Evolutionary conservation across 352 stramenopile genomes (phyloP), one percentile per base, ranked within the genome.

Genomic region (Phytophthora fragariae): DNA sequence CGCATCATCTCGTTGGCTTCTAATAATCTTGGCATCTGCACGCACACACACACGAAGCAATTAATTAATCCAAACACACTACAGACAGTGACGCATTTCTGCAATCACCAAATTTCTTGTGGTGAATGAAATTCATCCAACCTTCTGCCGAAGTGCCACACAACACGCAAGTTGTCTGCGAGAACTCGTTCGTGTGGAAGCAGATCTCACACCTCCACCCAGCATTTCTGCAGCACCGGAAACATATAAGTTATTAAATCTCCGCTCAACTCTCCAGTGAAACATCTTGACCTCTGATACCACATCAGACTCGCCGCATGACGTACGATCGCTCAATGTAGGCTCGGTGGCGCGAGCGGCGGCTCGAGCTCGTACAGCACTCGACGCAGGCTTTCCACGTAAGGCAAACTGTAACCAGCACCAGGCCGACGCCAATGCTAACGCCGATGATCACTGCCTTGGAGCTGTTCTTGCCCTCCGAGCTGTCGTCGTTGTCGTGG

Each of bases 161-260:
- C 5, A 92, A 64, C 19, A 92, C 74, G 57, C 85, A 92, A 19
- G 69, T 60, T 19, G 47, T 68, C 52, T 90, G 79, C 5, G 70
- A 77, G 15, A 71, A 70, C 56, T 91, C 80, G 57, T 92, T 92
- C 12, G 69, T 65, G 54, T 92, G 85, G 57, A 83, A 83, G 59
- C 85, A 92, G 19, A 90, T 68, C 17, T 71, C 57, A 39, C 85
- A 92, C 56, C 66, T 80, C 83, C 82, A 89, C 17, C 73, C 78
- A n/a, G 68, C 49, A 57, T 77, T 71, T 71, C 82, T 88, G 62
- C 49, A 62, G 46, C 58, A 70, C 49, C 62, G 29, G 35, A 62
- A 70, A 54, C 8, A 57, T 61, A 19, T 57, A 21, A 63, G 46
- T 54, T 39, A 27, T 27, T 27, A 27, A 27, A 27, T 27, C 15